Evolutionary conservation across 2,329 filamentous ascomycete genomes (phyloP).

Genomic region (Fusarium cicatricum): DNA sequence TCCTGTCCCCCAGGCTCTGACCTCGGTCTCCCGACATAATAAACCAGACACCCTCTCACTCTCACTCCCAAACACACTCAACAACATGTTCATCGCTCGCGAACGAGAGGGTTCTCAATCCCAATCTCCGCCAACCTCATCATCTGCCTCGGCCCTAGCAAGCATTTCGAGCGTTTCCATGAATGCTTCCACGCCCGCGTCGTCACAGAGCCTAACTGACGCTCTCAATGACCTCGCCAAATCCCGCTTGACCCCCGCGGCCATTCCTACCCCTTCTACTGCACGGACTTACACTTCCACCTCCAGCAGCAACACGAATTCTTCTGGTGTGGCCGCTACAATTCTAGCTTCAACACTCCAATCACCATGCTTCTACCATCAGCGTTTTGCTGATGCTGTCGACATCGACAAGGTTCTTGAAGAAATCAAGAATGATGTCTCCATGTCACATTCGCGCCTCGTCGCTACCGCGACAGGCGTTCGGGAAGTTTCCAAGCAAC

Average conservation of each 20-base stretch:
- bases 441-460: slow-evolving; percentile 90
- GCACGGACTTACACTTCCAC: slow-evolving; percentile 26
- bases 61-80: slow-evolving; percentile 24
- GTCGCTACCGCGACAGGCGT: slow-evolving; percentile 96
- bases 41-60: slow-evolving; percentile 71
- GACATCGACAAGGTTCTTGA: slow-evolving; percentile 95
- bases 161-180: slow-evolving; percentile 14
- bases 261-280: slow-evolving; percentile 34
- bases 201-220: slow-evolving; percentile 70
- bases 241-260: slow-evolving; percentile 47
- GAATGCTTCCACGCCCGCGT: slow-evolving; percentile 50
- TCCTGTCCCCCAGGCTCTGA: slow-evolving; percentile 80
- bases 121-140: slow-evolving; percentile 10
- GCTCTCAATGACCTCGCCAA: slow-evolving; percentile 63
- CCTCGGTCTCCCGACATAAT: slow-evolving; percentile 68
- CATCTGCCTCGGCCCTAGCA: slow-evolving; percentile 8
- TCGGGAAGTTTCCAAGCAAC: slow-evolving; percentile 92
- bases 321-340: slow-evolving; percentile 24
- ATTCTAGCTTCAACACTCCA: slow-evolving; percentile 64
- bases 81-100: slow-evolving; percentile 64
- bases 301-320: slow-evolving; percentile 19
- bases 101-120: slow-evolving; percentile 48
- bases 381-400: slow-evolving; percentile 94
- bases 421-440: slow-evolving; percentile 89
- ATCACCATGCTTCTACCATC: slow-evolving; percentile 97